phyloP scores from a whole-genome alignment of 208 protist genomes.

The Leishmania major region DNA sequence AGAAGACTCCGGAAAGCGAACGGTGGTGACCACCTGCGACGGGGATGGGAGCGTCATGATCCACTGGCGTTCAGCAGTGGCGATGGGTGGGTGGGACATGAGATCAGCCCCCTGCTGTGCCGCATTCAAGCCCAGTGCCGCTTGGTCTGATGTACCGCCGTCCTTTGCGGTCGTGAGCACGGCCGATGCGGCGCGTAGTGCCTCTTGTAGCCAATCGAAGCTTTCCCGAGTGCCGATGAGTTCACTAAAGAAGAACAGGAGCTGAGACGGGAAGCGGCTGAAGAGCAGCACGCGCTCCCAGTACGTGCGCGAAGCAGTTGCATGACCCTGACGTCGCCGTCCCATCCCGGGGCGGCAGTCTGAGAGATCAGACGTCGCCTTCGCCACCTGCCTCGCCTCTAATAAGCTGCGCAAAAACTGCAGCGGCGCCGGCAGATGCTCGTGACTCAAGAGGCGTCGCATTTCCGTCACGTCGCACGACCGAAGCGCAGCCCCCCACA shows the following conservation, averaged over 20 bases:
- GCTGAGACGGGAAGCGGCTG: slow-evolving; percentile 35
- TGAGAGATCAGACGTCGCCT: not conserved
- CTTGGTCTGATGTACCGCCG: not conserved
- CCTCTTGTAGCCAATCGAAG: slow-evolving; percentile 18
- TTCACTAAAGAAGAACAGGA: slow-evolving; percentile 44
- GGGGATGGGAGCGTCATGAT: not conserved
- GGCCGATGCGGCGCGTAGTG: not conserved
- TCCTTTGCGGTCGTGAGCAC: not conserved
- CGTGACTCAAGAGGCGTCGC: slow-evolving; percentile 8
- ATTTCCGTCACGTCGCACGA: slow-evolving; percentile 10
- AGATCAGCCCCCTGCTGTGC: not conserved
- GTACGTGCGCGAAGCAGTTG: slow-evolving; percentile 9
- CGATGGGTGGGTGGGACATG: not conserved
- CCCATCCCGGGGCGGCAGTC: not conserved
- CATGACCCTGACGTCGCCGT: not conserved
- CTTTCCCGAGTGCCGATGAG: slow-evolving; percentile 20
- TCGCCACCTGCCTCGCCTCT: not conserved
- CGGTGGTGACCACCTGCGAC: not conserved
- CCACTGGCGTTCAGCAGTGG: not conserved
- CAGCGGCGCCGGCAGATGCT: slow-evolving; percentile 10
- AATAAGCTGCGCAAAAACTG: slow-evolving; percentile 9
- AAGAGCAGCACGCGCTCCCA: slow-evolving; percentile 22
- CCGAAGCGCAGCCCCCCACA: not conserved
- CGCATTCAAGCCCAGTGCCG: not conserved
- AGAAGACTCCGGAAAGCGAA: not conserved